Percentiles rank a stretch among this genome's conserved stretches.
These are phyloP conservation scores for Auxenochlorella pyrenoidosa DNA, from an alignment of 139 green algal species.

Conservation along the genomic window DNA sequence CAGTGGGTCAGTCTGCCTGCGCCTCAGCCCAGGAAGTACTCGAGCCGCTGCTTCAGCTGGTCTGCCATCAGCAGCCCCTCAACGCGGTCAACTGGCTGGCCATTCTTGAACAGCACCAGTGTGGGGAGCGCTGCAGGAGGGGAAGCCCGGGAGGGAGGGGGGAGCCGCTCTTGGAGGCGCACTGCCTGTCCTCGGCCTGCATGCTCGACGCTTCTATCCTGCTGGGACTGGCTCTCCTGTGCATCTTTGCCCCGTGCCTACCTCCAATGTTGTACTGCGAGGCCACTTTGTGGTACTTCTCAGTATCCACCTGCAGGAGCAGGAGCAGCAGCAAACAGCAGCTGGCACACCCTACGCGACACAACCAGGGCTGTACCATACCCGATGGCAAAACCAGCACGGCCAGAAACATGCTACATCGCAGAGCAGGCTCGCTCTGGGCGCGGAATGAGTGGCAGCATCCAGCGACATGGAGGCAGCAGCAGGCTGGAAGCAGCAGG, in stretches of 20 bases:
- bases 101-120: constrained; percentile 75
- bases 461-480: no score
- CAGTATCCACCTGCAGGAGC: constrained; percentile 86
- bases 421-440: background rate
- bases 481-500: no score
- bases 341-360: background rate
- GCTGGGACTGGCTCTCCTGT: no score
- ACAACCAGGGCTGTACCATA: no score
- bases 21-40: constrained; percentile 4
- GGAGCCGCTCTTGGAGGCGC: no score
- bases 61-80: constrained; percentile 53
- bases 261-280: constrained; percentile 64
- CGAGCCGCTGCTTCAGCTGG: background rate
- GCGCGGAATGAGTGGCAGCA: no score
- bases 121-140: constrained; percentile 69
- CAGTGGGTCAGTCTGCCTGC: background rate
- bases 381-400: no score
- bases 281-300: constrained; percentile 80
- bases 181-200: no score
- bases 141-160: no score
- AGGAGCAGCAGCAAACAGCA: background rate
- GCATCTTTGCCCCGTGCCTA: background rate
- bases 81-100: constrained; percentile 67
- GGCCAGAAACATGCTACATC: no score
- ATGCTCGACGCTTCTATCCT: background rate